These are phyloP conservation scores for Nemania sp. DNA, from an alignment of 2,329 filamentous ascomycete genomes.

Conservation along the genomic window DNA sequence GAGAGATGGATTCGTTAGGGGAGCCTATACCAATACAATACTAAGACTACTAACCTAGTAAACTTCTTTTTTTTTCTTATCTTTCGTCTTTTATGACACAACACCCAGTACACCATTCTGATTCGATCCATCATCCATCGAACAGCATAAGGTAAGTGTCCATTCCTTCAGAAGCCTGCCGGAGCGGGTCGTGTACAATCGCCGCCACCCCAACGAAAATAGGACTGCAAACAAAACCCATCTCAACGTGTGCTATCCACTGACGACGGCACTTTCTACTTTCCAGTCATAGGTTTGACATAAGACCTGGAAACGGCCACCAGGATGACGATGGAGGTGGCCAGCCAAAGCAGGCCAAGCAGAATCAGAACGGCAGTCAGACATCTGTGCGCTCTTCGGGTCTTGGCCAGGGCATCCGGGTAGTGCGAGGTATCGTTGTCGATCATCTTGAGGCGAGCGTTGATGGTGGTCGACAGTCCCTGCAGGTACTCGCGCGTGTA, in stretches of 20 bases:
- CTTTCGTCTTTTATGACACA: neutral
- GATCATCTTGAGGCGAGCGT: slow-evolving; percentile 1
- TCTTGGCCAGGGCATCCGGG: neutral
- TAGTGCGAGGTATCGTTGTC: neutral
- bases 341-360: slow-evolving; percentile 10
- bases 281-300: no score
- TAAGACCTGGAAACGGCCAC: neutral
- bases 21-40: neutral
- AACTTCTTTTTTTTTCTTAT: neutral
- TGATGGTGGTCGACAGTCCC: slow-evolving; percentile 3
- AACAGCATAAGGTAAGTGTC: no score
- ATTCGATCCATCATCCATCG: neutral
- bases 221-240: neutral
- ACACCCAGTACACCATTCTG: no score
- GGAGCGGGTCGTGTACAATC: no score
- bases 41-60: slow-evolving; percentile 10
- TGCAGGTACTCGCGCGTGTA: slow-evolving; percentile 24
- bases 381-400: neutral
- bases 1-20: neutral
- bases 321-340: neutral
- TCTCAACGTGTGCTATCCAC: neutral
- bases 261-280: neutral
- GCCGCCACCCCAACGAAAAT: neutral
- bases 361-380: neutral
- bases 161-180: neutral